Percentiles rank a stretch among this genome's conserved stretches.
These are phyloP conservation scores for Rostrohypoxylon terebratum DNA, from an alignment of 495 filamentous ascomycete species.

Conservation along the genomic window DNA sequence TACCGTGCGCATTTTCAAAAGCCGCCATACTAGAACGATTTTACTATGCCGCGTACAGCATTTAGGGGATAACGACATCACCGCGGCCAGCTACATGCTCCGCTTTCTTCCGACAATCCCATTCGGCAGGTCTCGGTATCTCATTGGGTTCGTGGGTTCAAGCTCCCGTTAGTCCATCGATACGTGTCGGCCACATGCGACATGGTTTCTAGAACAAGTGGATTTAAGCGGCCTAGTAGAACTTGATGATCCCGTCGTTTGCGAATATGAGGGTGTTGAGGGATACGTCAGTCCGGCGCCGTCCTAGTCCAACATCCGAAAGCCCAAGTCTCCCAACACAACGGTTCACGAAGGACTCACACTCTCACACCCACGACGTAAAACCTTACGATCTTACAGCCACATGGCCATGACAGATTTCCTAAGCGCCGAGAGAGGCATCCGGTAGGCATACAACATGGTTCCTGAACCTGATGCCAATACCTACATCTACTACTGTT, in stretches of 20 bases:
- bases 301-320: slow-evolving; percentile 20
- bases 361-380: slow-evolving; percentile 1
- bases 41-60: background rate
- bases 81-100: slow-evolving; percentile 16
- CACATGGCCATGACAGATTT: background rate
- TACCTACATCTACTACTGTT: slow-evolving; percentile 14
- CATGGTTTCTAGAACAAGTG: slow-evolving; percentile 17
- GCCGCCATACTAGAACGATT: slow-evolving; percentile 3
- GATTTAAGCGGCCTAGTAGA: background rate
- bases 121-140: slow-evolving; percentile 21
- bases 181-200: slow-evolving; percentile 26
- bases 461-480: slow-evolving; percentile 25
- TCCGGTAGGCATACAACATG: slow-evolving; percentile 24
- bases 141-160: slow-evolving; percentile 20
- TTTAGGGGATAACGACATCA: slow-evolving; percentile 9
- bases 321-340: slow-evolving; percentile 3
- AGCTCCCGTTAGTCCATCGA: background rate
- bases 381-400: background rate
- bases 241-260: background rate
- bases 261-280: background rate
- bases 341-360: background rate
- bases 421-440: slow-evolving; percentile 8
- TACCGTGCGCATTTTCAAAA: slow-evolving; percentile 39
- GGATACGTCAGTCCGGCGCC: slow-evolving; percentile 7
- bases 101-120: slow-evolving; percentile 39